Evolutionary conservation across 208 protist genomes (phyloP).

Genomic region (Blastocrithidia nonstop): DNA sequence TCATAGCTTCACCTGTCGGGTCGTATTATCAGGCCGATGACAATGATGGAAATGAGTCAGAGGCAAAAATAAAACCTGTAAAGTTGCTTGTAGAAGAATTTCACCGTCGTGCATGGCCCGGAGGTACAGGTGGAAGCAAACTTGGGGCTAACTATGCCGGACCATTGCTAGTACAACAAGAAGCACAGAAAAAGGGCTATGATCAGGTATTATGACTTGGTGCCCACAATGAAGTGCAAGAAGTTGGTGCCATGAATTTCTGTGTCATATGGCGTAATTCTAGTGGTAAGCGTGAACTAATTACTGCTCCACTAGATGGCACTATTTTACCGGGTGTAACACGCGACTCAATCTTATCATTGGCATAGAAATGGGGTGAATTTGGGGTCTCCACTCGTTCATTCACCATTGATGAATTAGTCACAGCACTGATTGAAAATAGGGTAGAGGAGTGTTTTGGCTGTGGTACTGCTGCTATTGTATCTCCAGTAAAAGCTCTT

Average conservation of each 20-base stretch:
- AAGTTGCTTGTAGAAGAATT: slow-evolving; percentile 81
- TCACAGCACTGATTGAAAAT: slow-evolving; percentile 62
- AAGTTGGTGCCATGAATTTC: slow-evolving; percentile 98
- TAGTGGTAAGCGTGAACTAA: slow-evolving; percentile 68
- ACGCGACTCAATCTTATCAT: slow-evolving; percentile 87
- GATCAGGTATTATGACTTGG: slow-evolving; percentile 96
- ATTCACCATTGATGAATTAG: slow-evolving; percentile 79
- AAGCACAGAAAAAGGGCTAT: slow-evolving; percentile 86
- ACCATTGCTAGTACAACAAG: slow-evolving; percentile 68
- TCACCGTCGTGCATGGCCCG: slow-evolving; percentile 89
- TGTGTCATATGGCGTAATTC: slow-evolving; percentile 79
- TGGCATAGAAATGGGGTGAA: slow-evolving; percentile 72
- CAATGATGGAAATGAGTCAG: slow-evolving; percentile 6
- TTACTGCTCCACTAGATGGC: slow-evolving; percentile 91
- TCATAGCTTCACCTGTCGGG: slow-evolving; percentile 95
- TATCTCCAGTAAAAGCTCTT: slow-evolving; percentile 87
- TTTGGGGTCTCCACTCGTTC: slow-evolving; percentile 75
- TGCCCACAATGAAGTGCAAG: slow-evolving; percentile 84
- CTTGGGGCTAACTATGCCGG: slow-evolving; percentile 89
- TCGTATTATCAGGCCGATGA: slow-evolving; percentile 88
- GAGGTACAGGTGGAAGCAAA: slow-evolving; percentile 90
- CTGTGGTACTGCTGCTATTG: slow-evolving; percentile 92
- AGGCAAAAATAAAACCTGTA: slow-evolving; percentile 71
- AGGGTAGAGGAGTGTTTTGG: slow-evolving; percentile 92
- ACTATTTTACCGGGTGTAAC: slow-evolving; percentile 94